Evolutionary conservation across 495 filamentous ascomycete genomes (phyloP).

Genomic region (Alectoria sarmentosa): DNA sequence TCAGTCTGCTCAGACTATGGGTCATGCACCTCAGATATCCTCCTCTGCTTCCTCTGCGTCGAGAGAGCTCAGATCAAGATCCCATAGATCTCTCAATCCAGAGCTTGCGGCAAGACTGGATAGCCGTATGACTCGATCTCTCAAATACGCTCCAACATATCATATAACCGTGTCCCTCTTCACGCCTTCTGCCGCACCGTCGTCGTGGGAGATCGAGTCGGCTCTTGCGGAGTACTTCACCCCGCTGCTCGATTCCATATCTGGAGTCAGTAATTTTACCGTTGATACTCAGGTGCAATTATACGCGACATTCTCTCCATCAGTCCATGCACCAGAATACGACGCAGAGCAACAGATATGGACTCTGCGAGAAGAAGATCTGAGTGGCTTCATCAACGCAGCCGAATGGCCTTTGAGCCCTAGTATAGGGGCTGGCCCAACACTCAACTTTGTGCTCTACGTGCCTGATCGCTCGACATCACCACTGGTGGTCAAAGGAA

Average conservation of each 20-base stretch:
- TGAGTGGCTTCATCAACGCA: slow-evolving; percentile 92
- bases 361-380: slow-evolving; percentile 75
- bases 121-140: slow-evolving; percentile 63
- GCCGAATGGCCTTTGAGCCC: slow-evolving; percentile 96
- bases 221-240: slow-evolving; percentile 76
- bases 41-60: slow-evolving; percentile 34
- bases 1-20: slow-evolving; percentile 34
- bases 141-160: slow-evolving; percentile 91
- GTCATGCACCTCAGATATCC: slow-evolving; percentile 29
- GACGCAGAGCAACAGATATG: slow-evolving; percentile 47
- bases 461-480: slow-evolving; percentile 55
- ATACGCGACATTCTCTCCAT: slow-evolving; percentile 72
- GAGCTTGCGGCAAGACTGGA: slow-evolving; percentile 47
- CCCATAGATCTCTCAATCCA: slow-evolving; percentile 34
- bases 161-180: slow-evolving; percentile 96
- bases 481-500: slow-evolving; percentile 60
- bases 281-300: slow-evolving; percentile 95
- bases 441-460: slow-evolving; percentile 92
- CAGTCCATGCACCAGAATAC: slow-evolving; percentile 53
- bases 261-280: slow-evolving; percentile 87
- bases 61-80: slow-evolving; percentile 24
- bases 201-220: slow-evolving; percentile 83
- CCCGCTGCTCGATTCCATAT: slow-evolving; percentile 70
- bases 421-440: slow-evolving; percentile 86
- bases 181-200: slow-evolving; percentile 66